Evolutionary conservation across 345 rosid genomes (phyloP), one percentile per base, ranked within the genome.

Genomic region (Salix exigua): DNA sequence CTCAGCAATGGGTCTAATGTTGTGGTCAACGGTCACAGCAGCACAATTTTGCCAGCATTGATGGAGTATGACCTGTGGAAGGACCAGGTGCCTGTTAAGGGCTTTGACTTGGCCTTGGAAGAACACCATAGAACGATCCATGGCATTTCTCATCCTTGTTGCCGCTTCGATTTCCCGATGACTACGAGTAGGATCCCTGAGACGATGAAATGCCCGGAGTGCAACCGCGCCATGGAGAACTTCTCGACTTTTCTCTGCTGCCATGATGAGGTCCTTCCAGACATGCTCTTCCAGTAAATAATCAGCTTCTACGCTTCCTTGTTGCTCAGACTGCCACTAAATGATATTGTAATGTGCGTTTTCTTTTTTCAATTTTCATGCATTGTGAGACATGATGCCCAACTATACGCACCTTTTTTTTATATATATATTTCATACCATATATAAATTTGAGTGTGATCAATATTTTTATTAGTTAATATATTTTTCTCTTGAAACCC

Each of bases 131-230:
- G 31, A 30, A 30, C 40, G 82, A 78, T 92, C 48, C 84, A 81
- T 6, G 83, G 68, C 26, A 30, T 82, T 10, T 82, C 90, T 63
- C 86, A 82, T 26, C 92, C 91, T 0, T 95, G 97, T 77, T 80
- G 87, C 82, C 88, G 91, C 10, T 91, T 95, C 40, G 97, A 95
- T 77, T 89, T 95, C 85, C 89, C 88, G 12, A 74, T 77, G 78
- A 70, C 31, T 30, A 30, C 2, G 31, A 3, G 31, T 30, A 30
- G 31, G 31, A 30, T 30, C 31, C 31, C 31, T 30, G 31, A 30
- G 31, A 83, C 70, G 74, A 77, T 92, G 89, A 88, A 77, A 68
- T 95, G 97, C 86, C 94, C 95, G 7, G 96, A 95, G 74, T 92
- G 99, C 73, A 80, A 75, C 8, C 91, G 90, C 26, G 2, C 31